Evolutionary conservation across 2,329 filamentous ascomycete species (phyloP), one percentile per base, ranked within the genome.

Genomic region (Penicillium thymicola): DNA sequence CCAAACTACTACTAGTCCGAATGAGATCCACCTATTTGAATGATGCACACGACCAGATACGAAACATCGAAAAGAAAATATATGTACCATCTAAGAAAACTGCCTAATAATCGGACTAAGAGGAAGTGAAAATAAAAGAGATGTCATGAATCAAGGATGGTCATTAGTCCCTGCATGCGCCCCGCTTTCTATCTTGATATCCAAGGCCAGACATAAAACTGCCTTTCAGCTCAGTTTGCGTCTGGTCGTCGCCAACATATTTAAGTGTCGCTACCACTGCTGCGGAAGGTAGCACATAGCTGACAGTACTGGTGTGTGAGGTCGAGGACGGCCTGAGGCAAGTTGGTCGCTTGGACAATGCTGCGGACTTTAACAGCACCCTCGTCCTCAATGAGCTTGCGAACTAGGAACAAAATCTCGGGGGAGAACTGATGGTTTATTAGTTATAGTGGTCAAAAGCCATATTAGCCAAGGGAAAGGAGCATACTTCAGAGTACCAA

Each of bases 341-440:
- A 78, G 72, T 89, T 96, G 3, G 93, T 97, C 2, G 93, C 92
- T 76, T 99, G 94, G 52, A 99, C 92, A 70, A 99, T 96, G 74
- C 92, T 97, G 70, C 94, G 85, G 53, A 99, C 89, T 78, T 99
- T 99, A 74, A 99, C 90, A 1, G 93, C 93, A 57, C 94, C 94
- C 76, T 99, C 94, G 65, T 97, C 92, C 76, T 97, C 94, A 70
- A 99, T 99, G 64, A 99, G 81, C 64, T 90, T 92, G 60, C 94
- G 88, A 68, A 97, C 90, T 3, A 90, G 88, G 74, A 87, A 90
- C 52, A 99, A 83, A 42, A 99, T 82, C 62, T 92, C 87, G 0
- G 94, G 94, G 18, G 92, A 97, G 77, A 99, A 99, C 85, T 88
- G 58, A 28, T 43, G 25, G 18, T 11, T 50, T 32, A 47, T 72